Conservation (phyloP, 331 rosid species). For the Stylosanthes scabra region DNA sequence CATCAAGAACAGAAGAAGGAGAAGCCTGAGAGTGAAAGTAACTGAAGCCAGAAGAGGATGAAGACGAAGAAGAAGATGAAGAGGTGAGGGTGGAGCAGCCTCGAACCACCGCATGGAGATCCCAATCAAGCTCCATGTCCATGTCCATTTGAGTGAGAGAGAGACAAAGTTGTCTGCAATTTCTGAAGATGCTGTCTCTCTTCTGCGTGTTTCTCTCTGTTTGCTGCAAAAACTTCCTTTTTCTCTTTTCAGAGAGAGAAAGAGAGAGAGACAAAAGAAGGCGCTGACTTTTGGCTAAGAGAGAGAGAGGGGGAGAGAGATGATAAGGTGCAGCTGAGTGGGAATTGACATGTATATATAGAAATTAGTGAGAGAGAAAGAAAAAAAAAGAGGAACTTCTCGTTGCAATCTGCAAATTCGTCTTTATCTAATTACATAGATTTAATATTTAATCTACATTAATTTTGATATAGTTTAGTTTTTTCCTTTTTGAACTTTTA, state of each 20-base stretch:
- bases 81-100: constrained; percentile 63
- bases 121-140: constrained; percentile 85
- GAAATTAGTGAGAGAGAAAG: constrained; percentile 57
- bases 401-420: constrained; percentile 32
- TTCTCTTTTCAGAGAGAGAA: constrained; percentile 39
- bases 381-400: constrained; percentile 29
- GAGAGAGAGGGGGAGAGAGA: constrained; percentile 38
- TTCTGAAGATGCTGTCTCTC: constrained; percentile 43
- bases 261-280: constrained; percentile 63
- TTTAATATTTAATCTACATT: too few relatives aligned
- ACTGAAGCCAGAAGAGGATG: constrained; percentile 43
- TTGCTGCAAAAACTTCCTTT: too few relatives aligned
- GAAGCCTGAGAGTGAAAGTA: constrained; percentile 24
- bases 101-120: constrained; percentile 81
- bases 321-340: constrained; percentile 51
- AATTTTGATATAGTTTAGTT: too few relatives aligned
- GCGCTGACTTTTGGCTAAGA: constrained; percentile 78
- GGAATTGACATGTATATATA: constrained; percentile 52
- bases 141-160: too few relatives aligned
- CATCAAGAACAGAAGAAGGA: constrained; percentile 20
- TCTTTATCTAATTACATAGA: neutral
- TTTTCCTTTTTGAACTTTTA: too few relatives aligned
- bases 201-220: neutral
- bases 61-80: constrained; percentile 32
- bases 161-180: constrained; percentile 49